These are phyloP conservation scores for Byssothecium circinans DNA, from an alignment of 2,329 filamentous ascomycete species.

Conservation along the genomic window DNA sequence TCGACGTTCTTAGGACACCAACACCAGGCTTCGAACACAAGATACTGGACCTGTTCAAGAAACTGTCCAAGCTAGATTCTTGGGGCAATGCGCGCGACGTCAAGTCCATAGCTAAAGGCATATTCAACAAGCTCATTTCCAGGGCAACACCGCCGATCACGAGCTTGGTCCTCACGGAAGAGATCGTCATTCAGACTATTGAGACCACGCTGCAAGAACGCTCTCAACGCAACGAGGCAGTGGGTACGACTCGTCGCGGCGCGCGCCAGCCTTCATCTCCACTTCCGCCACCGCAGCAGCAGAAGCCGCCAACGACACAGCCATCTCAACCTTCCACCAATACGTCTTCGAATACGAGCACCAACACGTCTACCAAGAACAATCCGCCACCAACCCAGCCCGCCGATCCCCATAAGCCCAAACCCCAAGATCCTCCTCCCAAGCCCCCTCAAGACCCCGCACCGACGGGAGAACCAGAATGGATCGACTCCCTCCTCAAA, in stretches of 20 bases:
- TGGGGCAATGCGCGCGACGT: slow-evolving; percentile 70
- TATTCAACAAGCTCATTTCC: slow-evolving; percentile 49
- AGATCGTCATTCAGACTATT: slow-evolving; percentile 27
- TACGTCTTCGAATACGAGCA: slow-evolving; percentile 6
- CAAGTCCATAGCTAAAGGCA: slow-evolving; percentile 53
- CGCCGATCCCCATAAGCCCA: background rate
- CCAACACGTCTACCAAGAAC: background rate
- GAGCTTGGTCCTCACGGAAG: slow-evolving; percentile 23
- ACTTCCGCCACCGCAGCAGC: background rate
- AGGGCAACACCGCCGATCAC: slow-evolving; percentile 17
- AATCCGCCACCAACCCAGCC: background rate
- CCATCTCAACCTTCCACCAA: background rate
- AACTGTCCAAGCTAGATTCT: slow-evolving; percentile 48
- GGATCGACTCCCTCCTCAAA: slow-evolving; percentile 16
- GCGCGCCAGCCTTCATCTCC: slow-evolving; percentile 4
- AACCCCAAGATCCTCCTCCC: slow-evolving; percentile 4
- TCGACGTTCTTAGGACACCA: slow-evolving; percentile 26
- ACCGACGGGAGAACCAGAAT: slow-evolving; percentile 6
- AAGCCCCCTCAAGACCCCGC: background rate
- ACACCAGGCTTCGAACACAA: slow-evolving; percentile 12
- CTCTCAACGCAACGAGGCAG: slow-evolving; percentile 19
- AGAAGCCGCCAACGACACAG: slow-evolving; percentile 7
- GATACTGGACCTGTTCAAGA: slow-evolving; percentile 41
- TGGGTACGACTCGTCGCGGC: slow-evolving; percentile 18
- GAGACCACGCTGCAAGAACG: slow-evolving; percentile 41